A percentile compares a stretch with the other conserved stretches of the same genome.
Evolutionary conservation across 345 rosid species (phyloP).

Genomic region (Salix brachista): DNA sequence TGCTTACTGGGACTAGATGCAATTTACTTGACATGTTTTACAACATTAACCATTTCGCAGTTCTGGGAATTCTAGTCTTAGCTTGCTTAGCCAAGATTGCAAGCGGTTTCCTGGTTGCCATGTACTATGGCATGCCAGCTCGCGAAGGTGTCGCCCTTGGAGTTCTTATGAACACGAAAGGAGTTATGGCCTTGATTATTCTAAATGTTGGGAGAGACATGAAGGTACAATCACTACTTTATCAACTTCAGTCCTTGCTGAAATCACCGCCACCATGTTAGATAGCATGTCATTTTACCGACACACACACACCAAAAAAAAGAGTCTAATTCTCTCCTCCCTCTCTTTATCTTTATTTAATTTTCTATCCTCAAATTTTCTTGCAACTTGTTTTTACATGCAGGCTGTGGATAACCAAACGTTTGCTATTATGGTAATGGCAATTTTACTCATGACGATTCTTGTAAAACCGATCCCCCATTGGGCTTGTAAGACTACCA

Average conservation of each 20-base stretch:
- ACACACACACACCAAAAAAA: neutral
- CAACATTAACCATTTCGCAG: neutral
- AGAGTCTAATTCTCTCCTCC: too few species aligned
- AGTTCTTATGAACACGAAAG: conserved; percentile 52
- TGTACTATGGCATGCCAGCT: conserved; percentile 10
- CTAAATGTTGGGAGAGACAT: conserved; percentile 12
- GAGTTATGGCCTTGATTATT: conserved; percentile 29
- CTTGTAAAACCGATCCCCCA: conserved; percentile 34
- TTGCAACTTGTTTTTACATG: neutral
- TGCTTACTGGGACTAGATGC: neutral
- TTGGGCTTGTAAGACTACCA: conserved; percentile 24
- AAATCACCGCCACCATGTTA: neutral
- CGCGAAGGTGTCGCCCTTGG: conserved; percentile 44
- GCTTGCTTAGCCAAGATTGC: conserved; percentile 29
- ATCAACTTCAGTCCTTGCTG: neutral
- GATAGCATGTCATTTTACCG: neutral
- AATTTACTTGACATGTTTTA: neutral
- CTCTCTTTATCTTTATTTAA: too few species aligned
- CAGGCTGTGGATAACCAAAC: conserved; percentile 11
- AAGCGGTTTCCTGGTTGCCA: conserved; percentile 28
- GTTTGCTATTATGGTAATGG: conserved; percentile 2
- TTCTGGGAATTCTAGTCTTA: conserved; percentile 5
- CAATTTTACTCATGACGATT: conserved; percentile 6
- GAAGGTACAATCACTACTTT: neutral
- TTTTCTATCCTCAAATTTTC: neutral